Base-by-base conservation (phyloP, 495 filamentous ascomycete species). In the Trichoderma reesei region DNA sequence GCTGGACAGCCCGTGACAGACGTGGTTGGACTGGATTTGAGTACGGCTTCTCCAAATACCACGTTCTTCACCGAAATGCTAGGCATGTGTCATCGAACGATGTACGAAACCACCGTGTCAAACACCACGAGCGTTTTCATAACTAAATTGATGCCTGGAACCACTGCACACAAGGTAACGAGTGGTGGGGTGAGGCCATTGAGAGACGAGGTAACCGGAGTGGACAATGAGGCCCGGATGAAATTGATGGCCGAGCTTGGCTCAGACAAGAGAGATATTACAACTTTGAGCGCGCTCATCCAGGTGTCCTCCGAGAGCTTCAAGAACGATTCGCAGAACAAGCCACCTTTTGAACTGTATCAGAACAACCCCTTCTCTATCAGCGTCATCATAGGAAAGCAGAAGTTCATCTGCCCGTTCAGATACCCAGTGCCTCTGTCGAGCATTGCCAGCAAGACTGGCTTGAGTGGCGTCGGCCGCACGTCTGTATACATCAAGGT, bases 401-500 rank as follows among this genome's bases (percentile, higher is more conserved):
- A 56, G 5, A 20, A 31, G 13, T 63, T 74, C 0, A 51, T 70
- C 2, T 64, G 67, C 13, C 65, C 68, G 39, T 37, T 80, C 31
- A 66, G 64, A 9, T 82, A 77, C 65, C 78, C 80, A 0, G 66
- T 69, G 3, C 80, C 80, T 0, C 73, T 84, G 13, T 44, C 65
- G 5, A 66, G 65, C 46, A 68, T 76, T 13, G 59, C 61, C 26
- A 67, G 65, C 65, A 77, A 72, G 39, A 74, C 72, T 3, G 72
- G 73, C 51, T 74, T 82, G 39, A 74, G 71, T 3, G 72, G 73
- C 51, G 74, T 82, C 63, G 79, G 78, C n/a, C 76, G 79, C 61
- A 80, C 65, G 31, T 79, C 76, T 0, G 67, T 66, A n/a, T 82
- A 77, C 65, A 65, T 82, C 42, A 80, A 83, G 63, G 65, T 83